Base-by-base conservation (phyloP, 2,329 filamentous ascomycete species). In the Huntiella omanensis region DNA sequence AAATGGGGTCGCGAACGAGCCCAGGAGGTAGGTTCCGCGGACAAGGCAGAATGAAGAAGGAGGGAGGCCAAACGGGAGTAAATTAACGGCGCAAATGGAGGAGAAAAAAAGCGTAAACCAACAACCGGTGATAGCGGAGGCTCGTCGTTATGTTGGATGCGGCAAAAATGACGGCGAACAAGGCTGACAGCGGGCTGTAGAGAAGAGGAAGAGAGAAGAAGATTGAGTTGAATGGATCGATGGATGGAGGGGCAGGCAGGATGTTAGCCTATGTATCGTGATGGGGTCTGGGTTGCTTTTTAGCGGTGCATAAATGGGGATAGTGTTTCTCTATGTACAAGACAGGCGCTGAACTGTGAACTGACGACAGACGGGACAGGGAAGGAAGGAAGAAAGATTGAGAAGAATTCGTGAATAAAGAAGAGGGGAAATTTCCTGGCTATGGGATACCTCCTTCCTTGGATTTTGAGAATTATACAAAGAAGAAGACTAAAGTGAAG, bases 311-410 rank as follows among this genome's bases (percentile, higher is more conserved):
- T 28, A 28, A 28, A 28, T 28, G 22, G 22, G 22, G 22, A 28
- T 28, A 28, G 22, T 28, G 22, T 10, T 28, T 28, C 22, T 28
- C 22, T 28, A 28, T 28, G 22, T 34, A 41, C 32, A 41, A 37
- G 3, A 39, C 44, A 40, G 40, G 36, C 36, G 44, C 37, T 32
- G 15, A 47, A 41, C 12, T 41, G 32, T 16, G 19, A 36, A 33
- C 22, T 12, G n/a, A 41, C 13, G 12, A 16, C n/a, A 47, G 12
- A 36, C 34, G 2, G 12, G 4, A 13, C 11, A 16, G 38, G 16
- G 19, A 17, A 45, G 22, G 19, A 28, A 38, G 13, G 15, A 33
- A 33, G 19, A 40, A 13, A 40, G 36, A 44, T 35, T 34, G 12
- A 39, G 39, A 33, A 39, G 7, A 32, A 22, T 42, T 32, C 12